Evolutionary conservation across 2,329 filamentous ascomycete species (phyloP).

Genomic region (Penicillium crustosum): DNA sequence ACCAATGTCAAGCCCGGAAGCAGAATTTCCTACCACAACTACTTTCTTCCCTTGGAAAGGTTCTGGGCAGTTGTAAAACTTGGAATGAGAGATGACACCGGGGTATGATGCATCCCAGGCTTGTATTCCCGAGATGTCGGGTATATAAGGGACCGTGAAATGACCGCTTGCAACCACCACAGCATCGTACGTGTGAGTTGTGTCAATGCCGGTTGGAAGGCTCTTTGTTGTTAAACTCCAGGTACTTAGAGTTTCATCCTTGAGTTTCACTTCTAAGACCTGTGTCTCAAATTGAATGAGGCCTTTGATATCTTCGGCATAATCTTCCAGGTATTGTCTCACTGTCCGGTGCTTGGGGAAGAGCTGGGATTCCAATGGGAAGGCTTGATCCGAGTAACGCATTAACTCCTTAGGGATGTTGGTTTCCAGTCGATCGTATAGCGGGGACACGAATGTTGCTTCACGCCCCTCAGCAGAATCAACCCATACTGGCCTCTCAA

Average conservation of each 20-base stretch:
- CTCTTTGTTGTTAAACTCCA: constrained; percentile 64
- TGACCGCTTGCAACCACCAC: constrained; percentile 75
- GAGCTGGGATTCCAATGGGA: constrained; percentile 63
- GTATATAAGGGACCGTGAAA: constrained; percentile 68
- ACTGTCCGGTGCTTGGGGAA: constrained; percentile 74
- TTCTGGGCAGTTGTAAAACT: constrained; percentile 70
- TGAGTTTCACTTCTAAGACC: constrained; percentile 60
- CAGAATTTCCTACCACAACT: constrained; percentile 78
- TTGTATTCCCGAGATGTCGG: constrained; percentile 59
- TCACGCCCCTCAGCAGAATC: constrained; percentile 31
- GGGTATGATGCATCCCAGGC: constrained; percentile 62
- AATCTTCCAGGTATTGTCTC: constrained; percentile 69
- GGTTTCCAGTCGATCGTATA: constrained; percentile 80
- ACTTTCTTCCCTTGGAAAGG: constrained; percentile 69
- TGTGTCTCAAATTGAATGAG: constrained; percentile 70
- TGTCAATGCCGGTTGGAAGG: constrained; percentile 45
- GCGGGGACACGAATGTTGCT: constrained; percentile 72
- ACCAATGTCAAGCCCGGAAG: constrained; percentile 81
- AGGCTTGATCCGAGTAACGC: constrained; percentile 71
- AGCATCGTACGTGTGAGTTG: constrained; percentile 64
- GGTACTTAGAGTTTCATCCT: constrained; percentile 34
- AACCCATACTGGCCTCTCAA: constrained; percentile 62
- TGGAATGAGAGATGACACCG: constrained; percentile 68
- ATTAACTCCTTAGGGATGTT: constrained; percentile 84
- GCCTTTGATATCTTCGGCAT: constrained; percentile 65